These are phyloP conservation scores for Pyrenochaeta sp. DNA, from an alignment of 2,329 filamentous ascomycete species.

Conservation along the genomic window DNA sequence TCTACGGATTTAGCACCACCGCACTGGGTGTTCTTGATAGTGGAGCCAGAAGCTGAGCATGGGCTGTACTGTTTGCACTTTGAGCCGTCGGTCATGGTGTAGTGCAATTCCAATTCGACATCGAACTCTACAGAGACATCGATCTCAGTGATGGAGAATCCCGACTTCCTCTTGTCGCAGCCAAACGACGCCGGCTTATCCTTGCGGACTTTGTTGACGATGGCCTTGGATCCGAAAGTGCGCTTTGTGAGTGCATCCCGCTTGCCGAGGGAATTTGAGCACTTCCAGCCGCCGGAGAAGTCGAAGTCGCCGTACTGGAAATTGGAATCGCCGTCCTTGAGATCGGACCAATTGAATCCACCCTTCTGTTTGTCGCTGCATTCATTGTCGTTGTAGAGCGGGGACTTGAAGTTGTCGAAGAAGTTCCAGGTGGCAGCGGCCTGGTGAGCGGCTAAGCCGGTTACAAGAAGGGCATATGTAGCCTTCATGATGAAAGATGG, in stretches of 20 bases:
- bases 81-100: constrained; percentile 82
- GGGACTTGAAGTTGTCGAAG: constrained; percentile 67
- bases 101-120: constrained; percentile 83
- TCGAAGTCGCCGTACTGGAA: constrained; percentile 73
- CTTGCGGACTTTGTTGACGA: constrained; percentile 56
- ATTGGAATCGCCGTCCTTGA: constrained; percentile 60
- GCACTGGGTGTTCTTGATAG: constrained; percentile 84
- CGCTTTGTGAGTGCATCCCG: constrained; percentile 62
- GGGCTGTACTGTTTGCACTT: constrained; percentile 75
- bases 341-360: constrained; percentile 76
- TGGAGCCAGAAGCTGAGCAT: constrained; percentile 73
- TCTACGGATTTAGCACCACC: constrained; percentile 86
- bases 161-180: constrained; percentile 56
- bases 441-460: constrained; percentile 56
- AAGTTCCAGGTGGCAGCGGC: constrained; percentile 59
- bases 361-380: constrained; percentile 73
- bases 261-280: constrained; percentile 67
- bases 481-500: constrained; percentile 52
- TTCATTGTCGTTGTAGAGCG: constrained; percentile 76
- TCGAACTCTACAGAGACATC: constrained; percentile 77
- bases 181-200: constrained; percentile 71
- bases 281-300: constrained; percentile 70
- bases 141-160: constrained; percentile 79
- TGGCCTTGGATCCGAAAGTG: constrained; percentile 52
- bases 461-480: constrained; percentile 53